Conservation (phyloP, 2,329 filamentous ascomycete genomes). For the Colletotrichum phormii region DNA sequence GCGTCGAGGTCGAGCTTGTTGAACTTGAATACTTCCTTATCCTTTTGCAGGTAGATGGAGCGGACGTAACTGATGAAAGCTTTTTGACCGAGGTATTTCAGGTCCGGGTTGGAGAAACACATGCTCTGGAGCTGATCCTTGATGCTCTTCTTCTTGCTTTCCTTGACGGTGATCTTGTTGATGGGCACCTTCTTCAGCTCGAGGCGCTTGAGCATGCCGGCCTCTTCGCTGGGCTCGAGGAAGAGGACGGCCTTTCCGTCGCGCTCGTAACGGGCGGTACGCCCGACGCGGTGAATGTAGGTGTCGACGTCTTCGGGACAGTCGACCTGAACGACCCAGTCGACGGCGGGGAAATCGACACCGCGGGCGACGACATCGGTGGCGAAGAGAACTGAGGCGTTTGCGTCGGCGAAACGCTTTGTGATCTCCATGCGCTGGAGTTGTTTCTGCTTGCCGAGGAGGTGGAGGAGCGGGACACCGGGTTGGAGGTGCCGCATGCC, state of each 20-base stretch:
- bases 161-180: conserved; percentile 84
- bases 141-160: conserved; percentile 90
- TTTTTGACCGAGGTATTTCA: conserved; percentile 97
- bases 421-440: conserved; percentile 89
- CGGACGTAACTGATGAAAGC: conserved; percentile 92
- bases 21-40: conserved; percentile 91
- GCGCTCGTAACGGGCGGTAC: conserved; percentile 93
- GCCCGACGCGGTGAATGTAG: conserved; percentile 95
- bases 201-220: conserved; percentile 87
- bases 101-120: conserved; percentile 93
- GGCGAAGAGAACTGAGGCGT: conserved; percentile 89
- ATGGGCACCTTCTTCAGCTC: conserved; percentile 92
- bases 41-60: conserved; percentile 87
- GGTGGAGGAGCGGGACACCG: conserved; percentile 90
- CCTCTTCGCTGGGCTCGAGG: conserved; percentile 90
- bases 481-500: conserved; percentile 93
- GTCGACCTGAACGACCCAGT: conserved; percentile 99
- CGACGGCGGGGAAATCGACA: conserved; percentile 94
- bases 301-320: conserved; percentile 97
- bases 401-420: conserved; percentile 81
- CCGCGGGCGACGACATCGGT: conserved; percentile 96
- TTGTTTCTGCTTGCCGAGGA: conserved; percentile 95
- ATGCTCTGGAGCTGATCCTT: conserved; percentile 89
- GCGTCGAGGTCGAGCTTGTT: conserved; percentile 86
- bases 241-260: conserved; percentile 91